Base-by-base conservation (phyloP, 495 filamentous ascomycete genomes). In the Tricharina praecox region DNA sequence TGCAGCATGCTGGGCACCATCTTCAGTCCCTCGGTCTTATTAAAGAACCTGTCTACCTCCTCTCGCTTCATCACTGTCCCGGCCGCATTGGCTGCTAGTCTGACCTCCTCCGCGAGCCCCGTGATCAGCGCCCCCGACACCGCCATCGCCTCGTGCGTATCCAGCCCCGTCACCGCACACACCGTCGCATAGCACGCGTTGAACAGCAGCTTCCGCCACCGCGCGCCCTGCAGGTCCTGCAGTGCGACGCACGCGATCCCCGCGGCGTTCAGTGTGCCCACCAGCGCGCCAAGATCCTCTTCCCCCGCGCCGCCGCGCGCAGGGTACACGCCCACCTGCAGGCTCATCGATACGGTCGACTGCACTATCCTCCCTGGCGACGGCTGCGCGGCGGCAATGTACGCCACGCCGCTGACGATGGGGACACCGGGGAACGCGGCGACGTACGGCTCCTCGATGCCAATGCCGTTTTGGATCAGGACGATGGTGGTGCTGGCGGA, bases 391-490 rank as follows among this genome's bases (percentile, higher is more conserved):
- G 68, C 61, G 34, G 68, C 67, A 40, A 71, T 72, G n/a, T 70
- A 60, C 11, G 62, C 64, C 16, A 80, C 66, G 3, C 72, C 70
- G 2, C 67, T 71, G 3, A 79, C 58, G 23, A 74, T 52, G 2
- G 67, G 58, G 45, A 72, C 79, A 0, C 48, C 15, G 0, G 75
- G 74, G 52, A 74, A 78, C 0, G 59, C 56, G 1, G 50, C 43
- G 25, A 71, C 50, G 11, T 78, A 50, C 0, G 74, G 76, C 3
- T 64, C 64, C 52, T 79, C 76, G 52, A 80, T 77, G 51, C 74
- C 73, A 10, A 80, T 63, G 1, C 76, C 77, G 50, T 79, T 81
- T 55, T 80, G 77, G 24, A 74, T 63, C 1, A 81, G 65, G 0
- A 75, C 63, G 34, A 79, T 71, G 3, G 62, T 60, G 1, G 75